Percentiles rank a stretch among this genome's conserved stretches.
Conservation (phyloP, 139 green algal species). For the Haematococcus lacustris region DNA sequence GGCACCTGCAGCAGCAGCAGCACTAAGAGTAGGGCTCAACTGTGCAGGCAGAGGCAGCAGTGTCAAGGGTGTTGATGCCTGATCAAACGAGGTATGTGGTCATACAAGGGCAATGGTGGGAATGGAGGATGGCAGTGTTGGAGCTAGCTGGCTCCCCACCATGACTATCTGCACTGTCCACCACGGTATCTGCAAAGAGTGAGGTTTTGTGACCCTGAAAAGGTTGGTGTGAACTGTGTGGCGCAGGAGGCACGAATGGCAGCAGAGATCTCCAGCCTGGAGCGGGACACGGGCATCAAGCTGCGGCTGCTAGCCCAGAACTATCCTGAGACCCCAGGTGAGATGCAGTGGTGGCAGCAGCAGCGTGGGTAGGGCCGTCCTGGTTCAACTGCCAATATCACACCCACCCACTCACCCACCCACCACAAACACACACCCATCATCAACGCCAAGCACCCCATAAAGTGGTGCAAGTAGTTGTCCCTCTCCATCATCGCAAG, state of each 20-base stretch:
- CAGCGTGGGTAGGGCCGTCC: neutral
- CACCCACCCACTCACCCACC: too few species aligned
- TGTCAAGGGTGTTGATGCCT: too few species aligned
- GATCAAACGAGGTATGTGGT: too few species aligned
- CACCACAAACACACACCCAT: neutral
- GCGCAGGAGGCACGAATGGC: conserved; percentile 66
- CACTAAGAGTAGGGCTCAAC: neutral
- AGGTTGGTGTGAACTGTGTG: neutral
- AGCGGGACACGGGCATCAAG: conserved; percentile 89
- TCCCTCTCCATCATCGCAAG: neutral
- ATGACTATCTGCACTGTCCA: neutral
- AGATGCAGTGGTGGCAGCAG: neutral
- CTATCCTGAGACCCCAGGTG: conserved; percentile 91
- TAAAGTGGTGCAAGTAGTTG: neutral
- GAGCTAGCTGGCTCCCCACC: too few species aligned
- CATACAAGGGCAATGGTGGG: too few species aligned
- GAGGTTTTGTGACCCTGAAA: neutral
- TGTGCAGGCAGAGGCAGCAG: neutral
- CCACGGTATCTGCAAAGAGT: neutral
- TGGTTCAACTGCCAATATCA: neutral
- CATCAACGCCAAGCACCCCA: neutral
- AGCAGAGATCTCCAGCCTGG: conserved; percentile 55
- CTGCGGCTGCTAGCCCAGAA: conserved; percentile 92
- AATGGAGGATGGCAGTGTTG: too few species aligned
- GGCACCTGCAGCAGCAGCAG: neutral